Percentiles rank a stretch among this genome's conserved stretches.
Evolutionary conservation across 495 filamentous ascomycete species (phyloP).

Genomic region (Daldinia concentrica): DNA sequence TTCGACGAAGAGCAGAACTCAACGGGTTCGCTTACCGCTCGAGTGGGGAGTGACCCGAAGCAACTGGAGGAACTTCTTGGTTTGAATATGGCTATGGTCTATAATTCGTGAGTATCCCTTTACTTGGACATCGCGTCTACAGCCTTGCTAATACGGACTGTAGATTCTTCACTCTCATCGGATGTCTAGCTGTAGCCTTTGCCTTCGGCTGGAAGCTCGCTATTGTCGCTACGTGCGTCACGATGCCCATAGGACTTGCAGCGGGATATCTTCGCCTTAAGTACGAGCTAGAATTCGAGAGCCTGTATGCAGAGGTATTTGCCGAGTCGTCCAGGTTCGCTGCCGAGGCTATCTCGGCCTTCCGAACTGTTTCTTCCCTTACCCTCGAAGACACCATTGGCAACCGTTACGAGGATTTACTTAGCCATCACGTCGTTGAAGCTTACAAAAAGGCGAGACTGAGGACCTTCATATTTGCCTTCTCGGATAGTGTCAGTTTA

Average conservation of each 20-base stretch:
- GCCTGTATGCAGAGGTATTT: conserved; percentile 65
- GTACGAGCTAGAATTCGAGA: conserved; percentile 66
- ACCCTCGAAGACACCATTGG: conserved; percentile 65
- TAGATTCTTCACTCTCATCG: conserved; percentile 58
- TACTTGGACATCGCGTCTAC: not conserved
- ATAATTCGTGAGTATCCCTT: conserved; percentile 49
- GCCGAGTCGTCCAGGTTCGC: conserved; percentile 67
- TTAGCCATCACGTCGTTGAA: conserved; percentile 49
- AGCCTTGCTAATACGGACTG: conserved; percentile 1
- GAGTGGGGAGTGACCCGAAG: conserved; percentile 66
- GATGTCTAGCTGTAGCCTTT: conserved; percentile 61
- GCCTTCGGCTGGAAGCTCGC: conserved; percentile 68
- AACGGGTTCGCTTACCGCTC: conserved; percentile 67
- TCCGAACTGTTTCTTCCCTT: conserved; percentile 65
- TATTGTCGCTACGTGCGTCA: conserved; percentile 59
- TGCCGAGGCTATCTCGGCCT: conserved; percentile 67
- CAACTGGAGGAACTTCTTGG: conserved; percentile 71
- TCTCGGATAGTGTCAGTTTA: conserved; percentile 54
- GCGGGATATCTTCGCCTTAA: conserved; percentile 62
- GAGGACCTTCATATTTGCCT: conserved; percentile 57
- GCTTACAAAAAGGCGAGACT: conserved; percentile 57
- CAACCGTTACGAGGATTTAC: conserved; percentile 53
- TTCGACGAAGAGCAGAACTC: conserved; percentile 72
- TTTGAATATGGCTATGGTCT: conserved; percentile 62
- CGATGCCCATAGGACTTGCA: conserved; percentile 57